Conservation (phyloP, 1,284 basidiomycete species). For the Hypsizygus ulmarius region DNA sequence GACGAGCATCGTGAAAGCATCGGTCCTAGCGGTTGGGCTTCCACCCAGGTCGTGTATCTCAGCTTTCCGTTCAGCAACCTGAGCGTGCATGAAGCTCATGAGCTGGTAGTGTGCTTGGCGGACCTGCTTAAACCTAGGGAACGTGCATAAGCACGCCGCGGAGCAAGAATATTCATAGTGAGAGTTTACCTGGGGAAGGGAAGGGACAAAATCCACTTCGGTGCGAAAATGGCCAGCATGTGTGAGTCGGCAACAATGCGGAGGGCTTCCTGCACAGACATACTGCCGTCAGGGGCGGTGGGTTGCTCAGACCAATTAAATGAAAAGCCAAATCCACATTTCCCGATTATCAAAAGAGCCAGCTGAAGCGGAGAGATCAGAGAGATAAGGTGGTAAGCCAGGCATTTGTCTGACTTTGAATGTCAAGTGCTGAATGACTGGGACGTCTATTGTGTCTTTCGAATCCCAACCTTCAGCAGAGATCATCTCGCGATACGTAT, state of each 20-base stretch:
- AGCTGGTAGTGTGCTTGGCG: constrained; percentile 29
- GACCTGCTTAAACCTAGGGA: constrained; percentile 24
- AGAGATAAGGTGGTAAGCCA: not conserved
- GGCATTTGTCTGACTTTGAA: constrained; percentile 36
- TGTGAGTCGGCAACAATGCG: constrained; percentile 33
- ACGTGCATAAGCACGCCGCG: not conserved
- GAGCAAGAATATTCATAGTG: not conserved
- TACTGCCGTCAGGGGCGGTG: constrained; percentile 32
- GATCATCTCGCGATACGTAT: constrained; percentile 46
- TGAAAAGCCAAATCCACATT: constrained; percentile 50
- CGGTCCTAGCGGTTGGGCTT: constrained; percentile 21
- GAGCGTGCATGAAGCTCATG: constrained; percentile 40
- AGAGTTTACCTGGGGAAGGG: constrained; percentile 39
- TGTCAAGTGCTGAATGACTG: constrained; percentile 39
- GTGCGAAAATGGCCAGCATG: constrained; percentile 29
- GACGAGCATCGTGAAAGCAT: constrained; percentile 49
- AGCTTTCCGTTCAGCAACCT: constrained; percentile 36
- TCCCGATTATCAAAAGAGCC: constrained; percentile 47
- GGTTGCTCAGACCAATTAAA: constrained; percentile 44
- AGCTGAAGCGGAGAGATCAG: constrained; percentile 29
- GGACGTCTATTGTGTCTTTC: constrained; percentile 35
- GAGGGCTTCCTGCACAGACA: constrained; percentile 46
- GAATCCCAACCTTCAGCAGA: constrained; percentile 40
- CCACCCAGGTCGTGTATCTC: constrained; percentile 26
- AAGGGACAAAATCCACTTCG: constrained; percentile 42